A percentile compares a stretch with the other conserved stretches of the same genome.
phyloP scores from a whole-genome alignment of 495 filamentous ascomycete species.

The Penicillium bialowiezense region DNA sequence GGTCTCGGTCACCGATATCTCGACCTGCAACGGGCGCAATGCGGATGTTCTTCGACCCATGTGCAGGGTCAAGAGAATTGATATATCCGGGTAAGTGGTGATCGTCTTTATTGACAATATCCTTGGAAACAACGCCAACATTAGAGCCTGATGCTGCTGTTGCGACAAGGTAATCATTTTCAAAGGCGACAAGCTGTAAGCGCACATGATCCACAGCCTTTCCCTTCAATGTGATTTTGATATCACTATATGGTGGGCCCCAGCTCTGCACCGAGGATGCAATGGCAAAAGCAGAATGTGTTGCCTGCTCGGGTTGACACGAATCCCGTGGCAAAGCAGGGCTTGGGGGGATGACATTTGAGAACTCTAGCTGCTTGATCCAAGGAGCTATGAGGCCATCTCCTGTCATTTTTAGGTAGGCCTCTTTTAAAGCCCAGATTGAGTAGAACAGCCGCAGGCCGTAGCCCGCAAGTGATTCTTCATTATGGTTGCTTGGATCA shows the following conservation, averaged over 20 bases:
- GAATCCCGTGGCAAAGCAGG: constrained; percentile 16
- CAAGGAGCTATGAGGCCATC: constrained; percentile 81
- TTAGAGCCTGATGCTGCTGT: constrained; percentile 43
- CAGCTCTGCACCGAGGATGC: constrained; percentile 29
- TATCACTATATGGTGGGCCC: constrained; percentile 50
- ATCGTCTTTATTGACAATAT: constrained; percentile 1
- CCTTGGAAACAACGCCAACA: constrained; percentile 20
- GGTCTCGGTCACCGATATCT: constrained; percentile 18
- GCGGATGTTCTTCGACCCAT: background rate
- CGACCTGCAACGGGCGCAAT: constrained; percentile 14
- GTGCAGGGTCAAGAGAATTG: background rate
- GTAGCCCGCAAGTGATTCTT: constrained; percentile 45
- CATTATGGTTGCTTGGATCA: constrained; percentile 21
- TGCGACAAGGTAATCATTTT: constrained; percentile 60
- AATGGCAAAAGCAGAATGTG: constrained; percentile 18
- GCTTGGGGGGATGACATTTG: constrained; percentile 56
- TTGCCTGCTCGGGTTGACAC: constrained; percentile 5
- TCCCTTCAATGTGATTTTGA: constrained; percentile 51
- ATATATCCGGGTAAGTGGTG: constrained; percentile 9
- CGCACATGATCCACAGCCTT: constrained; percentile 48
- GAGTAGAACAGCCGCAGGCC: constrained; percentile 79
- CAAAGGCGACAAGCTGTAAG: constrained; percentile 61
- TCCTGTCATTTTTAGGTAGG: constrained; percentile 91
- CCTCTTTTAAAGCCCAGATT: constrained; percentile 85
- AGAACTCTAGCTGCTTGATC: constrained; percentile 68